Evolutionary conservation across 352 stramenopile genomes (phyloP), one percentile per base, ranked within the genome.

Genomic region (Pythium volutum): DNA sequence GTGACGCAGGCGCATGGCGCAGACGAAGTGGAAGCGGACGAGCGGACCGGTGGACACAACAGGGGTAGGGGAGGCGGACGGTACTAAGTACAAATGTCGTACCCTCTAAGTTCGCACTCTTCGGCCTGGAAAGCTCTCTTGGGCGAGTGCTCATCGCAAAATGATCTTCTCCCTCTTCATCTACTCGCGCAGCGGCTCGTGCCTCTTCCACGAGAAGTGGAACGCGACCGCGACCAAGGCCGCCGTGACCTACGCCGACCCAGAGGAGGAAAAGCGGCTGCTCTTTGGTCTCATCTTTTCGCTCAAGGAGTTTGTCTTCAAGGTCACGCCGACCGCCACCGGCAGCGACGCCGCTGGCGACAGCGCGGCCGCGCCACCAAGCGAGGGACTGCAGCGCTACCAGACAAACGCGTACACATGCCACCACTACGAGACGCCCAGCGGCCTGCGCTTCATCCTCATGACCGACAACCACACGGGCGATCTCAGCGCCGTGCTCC

Each of bases 121-220:
- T 20, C 18, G 14, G 11, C 14, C 14, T 7, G 4, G 4, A 20
- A 15, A 43, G 5, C 36, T 20, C 36, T 43, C 6, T 20, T 18
- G 14, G 14, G 18, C 10, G 18, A 3, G 43, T 50, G 27, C 43
- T 33, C 15, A 0, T 3, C 29, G 23, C 27, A 14, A 3, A 3
- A 95, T 93, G 87, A 95, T 97, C 71, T 97, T 84, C 88, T 96
- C 90, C 60, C 84, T 97, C 38, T 95, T 93, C 71, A 95, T 97
- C 73, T 97, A 96, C 80, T 93, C 92, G 66, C 85, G 91, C 39
- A 81, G 70, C 34, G 89, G 91, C 33, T 75, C 83, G 61, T 97
- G 91, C 70, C 72, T 97, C 56, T 96, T 92, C 74, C 87, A 97
- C 59, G 79, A 95, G 69, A 95, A 96, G 62, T 97, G 91, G 91